phyloP scores from a whole-genome alignment of 345 rosid species.

The Acer saccharum region DNA sequence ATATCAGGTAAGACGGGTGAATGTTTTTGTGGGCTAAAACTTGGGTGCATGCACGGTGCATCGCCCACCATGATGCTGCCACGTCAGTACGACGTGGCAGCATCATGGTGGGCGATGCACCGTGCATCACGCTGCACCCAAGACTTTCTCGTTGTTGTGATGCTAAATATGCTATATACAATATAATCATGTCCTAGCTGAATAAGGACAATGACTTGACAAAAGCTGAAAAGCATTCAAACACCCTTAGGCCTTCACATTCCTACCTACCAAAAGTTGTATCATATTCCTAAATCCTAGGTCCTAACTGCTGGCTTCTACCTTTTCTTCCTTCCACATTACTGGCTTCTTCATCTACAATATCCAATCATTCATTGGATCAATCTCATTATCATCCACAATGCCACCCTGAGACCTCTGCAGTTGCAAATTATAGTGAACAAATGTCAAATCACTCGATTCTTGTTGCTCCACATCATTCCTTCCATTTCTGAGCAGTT shows the following conservation, averaged over 20 bases:
- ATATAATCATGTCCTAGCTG: too few species aligned
- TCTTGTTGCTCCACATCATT: conserved; percentile 20
- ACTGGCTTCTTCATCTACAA: not conserved
- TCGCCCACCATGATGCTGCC: too few species aligned
- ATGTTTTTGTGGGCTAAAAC: too few species aligned
- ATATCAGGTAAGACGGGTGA: too few species aligned
- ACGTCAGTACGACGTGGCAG: too few species aligned
- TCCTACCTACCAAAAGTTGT: not conserved
- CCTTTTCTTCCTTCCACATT: not conserved
- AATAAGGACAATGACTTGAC: not conserved
- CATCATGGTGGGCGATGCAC: too few species aligned
- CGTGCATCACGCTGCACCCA: too few species aligned
- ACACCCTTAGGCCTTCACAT: not conserved
- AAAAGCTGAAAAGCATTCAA: not conserved
- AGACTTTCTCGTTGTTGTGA: too few species aligned
- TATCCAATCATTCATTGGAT: conserved; percentile 31
- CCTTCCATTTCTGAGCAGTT: conserved; percentile 24
- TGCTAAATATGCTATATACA: too few species aligned
- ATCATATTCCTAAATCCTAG: too few species aligned
- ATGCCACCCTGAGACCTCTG: conserved; percentile 15
- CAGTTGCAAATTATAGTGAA: conserved; percentile 38
- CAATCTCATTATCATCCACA: conserved; percentile 20
- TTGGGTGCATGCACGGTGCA: too few species aligned
- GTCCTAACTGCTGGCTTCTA: not conserved
- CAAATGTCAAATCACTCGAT: conserved; percentile 26